phyloP scores from a whole-genome alignment of 805 yeast species.

The Candida nemodendra region DNA sequence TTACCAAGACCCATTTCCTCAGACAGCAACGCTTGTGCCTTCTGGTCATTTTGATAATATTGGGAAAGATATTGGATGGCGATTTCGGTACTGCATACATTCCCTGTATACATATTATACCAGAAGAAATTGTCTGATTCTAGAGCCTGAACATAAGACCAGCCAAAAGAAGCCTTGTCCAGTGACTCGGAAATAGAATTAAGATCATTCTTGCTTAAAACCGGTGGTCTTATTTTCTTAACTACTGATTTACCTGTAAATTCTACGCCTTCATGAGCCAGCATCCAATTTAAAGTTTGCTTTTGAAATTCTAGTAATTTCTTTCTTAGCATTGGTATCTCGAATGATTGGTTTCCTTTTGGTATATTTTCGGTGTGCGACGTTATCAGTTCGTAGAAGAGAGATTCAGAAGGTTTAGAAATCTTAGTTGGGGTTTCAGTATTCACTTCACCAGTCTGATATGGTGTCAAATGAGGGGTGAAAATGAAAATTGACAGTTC shows the following conservation, averaged over 20 bases:
- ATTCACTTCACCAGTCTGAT: slow-evolving; percentile 23
- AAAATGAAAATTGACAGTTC: slow-evolving; percentile 14
- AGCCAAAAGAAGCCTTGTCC: slow-evolving; percentile 52
- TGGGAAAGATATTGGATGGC: slow-evolving; percentile 29
- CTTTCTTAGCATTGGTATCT: slow-evolving; percentile 22
- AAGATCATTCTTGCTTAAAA: slow-evolving; percentile 18
- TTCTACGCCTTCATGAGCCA: slow-evolving; percentile 46
- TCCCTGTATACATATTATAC: slow-evolving; percentile 53
- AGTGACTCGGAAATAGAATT: slow-evolving; percentile 31
- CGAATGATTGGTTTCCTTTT: slow-evolving; percentile 8
- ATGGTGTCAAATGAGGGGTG: slow-evolving; percentile 21
- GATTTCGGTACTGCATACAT: slow-evolving; percentile 36
- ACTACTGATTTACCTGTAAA: slow-evolving; percentile 30
- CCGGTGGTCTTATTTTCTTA: slow-evolving; percentile 22
- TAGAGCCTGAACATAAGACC: slow-evolving; percentile 35
- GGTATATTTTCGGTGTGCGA: slow-evolving; percentile 37
- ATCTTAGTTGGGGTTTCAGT: slow-evolving; percentile 1
- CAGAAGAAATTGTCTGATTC: slow-evolving; percentile 28
- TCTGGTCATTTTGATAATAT: slow-evolving; percentile 10
- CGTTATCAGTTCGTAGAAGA: slow-evolving; percentile 52
- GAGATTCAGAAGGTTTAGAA: slow-evolving; percentile 25
- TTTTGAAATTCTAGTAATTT: slow-evolving; percentile 44
- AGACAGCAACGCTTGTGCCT: slow-evolving; percentile 67
- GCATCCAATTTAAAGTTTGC: slow-evolving; percentile 56
- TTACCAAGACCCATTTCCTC: slow-evolving; percentile 99